phyloP scores from a whole-genome alignment of 805 yeast species.

The Blastobotrys peoriensis region DNA sequence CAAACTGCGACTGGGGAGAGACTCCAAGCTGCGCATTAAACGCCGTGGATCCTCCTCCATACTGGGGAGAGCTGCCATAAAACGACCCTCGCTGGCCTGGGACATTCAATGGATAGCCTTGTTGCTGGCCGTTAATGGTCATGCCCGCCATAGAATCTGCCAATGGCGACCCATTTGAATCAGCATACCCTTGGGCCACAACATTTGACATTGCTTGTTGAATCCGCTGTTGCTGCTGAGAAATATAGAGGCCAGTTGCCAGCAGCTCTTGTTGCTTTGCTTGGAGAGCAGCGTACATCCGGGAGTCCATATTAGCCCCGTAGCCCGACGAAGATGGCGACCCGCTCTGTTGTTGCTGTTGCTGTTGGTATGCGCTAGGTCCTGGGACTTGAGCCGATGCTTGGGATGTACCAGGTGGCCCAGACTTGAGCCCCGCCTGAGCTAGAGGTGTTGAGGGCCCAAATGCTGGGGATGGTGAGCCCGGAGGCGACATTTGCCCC shows the following conservation, averaged over 20 bases:
- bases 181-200: constrained; percentile 1
- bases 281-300: constrained; percentile 28
- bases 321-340: background rate
- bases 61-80: constrained; percentile 6
- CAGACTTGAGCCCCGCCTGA: constrained; percentile 1
- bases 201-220: constrained; percentile 26
- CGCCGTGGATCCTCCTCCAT: background rate
- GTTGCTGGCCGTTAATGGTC: constrained; percentile 8
- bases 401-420: constrained; percentile 9
- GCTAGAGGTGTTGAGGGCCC: constrained; percentile 6
- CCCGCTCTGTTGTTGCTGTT: background rate
- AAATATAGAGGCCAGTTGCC: constrained; percentile 27
- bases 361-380: constrained; percentile 2
- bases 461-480: constrained; percentile 3
- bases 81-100: constrained; percentile 1
- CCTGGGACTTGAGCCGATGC: constrained; percentile 7
- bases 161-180: constrained; percentile 6
- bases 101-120: constrained; percentile 2
- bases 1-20: background rate
- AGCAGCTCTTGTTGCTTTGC: constrained; percentile 30
- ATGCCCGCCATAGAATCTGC: constrained; percentile 19
- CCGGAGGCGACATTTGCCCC: constrained; percentile 8
- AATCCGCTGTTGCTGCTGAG: constrained; percentile 31
- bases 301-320: constrained; percentile 10
- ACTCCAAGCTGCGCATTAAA: background rate